Percentiles rank a stretch among this genome's conserved stretches.
Conservation (phyloP, 2,329 filamentous ascomycete species). For the Graphilbum sp. region DNA sequence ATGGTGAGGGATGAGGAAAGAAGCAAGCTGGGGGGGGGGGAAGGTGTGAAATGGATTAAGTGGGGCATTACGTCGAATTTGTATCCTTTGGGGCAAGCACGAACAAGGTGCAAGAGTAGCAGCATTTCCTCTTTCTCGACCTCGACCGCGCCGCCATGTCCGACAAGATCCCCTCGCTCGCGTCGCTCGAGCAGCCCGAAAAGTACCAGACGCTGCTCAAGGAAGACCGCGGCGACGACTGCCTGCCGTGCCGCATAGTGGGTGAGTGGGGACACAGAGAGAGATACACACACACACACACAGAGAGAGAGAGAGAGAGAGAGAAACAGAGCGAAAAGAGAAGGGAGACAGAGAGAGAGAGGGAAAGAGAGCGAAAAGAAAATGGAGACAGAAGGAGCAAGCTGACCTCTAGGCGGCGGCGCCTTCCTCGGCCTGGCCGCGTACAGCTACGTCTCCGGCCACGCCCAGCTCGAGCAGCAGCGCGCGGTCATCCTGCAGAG, state of each 20-base stretch:
- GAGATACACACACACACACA: not conserved
- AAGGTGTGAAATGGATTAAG: no score
- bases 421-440: constrained; percentile 60
- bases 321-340: not conserved
- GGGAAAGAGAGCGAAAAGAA: not conserved
- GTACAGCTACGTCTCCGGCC: constrained; percentile 65
- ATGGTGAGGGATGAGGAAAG: constrained; percentile 26
- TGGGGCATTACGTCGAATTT: no score
- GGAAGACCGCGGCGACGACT: constrained; percentile 45
- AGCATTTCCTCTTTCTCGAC: no score
- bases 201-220: constrained; percentile 41
- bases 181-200: constrained; percentile 42
- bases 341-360: not conserved
- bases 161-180: constrained; percentile 32
- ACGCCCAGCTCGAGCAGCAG: constrained; percentile 52
- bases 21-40: not conserved
- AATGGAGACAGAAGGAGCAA: not conserved
- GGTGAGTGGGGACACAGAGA: constrained; percentile 30
- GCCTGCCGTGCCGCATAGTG: constrained; percentile 52
- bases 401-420: constrained; percentile 39
- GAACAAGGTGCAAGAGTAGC: no score
- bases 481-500: constrained; percentile 49
- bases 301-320: not conserved
- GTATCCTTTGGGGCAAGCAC: no score
- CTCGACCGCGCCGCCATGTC: no score